Evolutionary conservation across 441 rosid genomes (phyloP), one percentile per base, ranked within the genome.

Genomic region (Adansonia gregorii): DNA sequence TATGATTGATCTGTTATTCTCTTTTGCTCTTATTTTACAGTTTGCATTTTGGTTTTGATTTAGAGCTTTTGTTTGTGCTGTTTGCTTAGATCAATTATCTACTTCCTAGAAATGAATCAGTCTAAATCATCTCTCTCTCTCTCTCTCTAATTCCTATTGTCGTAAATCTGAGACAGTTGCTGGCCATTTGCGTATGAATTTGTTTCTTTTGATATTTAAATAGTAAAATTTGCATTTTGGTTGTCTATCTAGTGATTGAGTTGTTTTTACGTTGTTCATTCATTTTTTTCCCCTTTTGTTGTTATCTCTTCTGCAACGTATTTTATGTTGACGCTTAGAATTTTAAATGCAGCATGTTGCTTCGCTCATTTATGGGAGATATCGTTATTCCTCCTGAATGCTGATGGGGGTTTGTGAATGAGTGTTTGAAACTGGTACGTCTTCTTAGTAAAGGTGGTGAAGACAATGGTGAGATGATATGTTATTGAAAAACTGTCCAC

Each of bases 341-440:
- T 45, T 82, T 68, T 15, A 52, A 68, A 66, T 87, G 86, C 85
- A 84, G 87, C 70, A 39, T 76, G 72, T 76, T 76, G 71, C 71
- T 72, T 56, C 41, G 49, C 70, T 67, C 69, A 72, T 58, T 75
- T 22, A 45, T 64, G 24, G 72, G 71, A 19, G 67, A 59, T 69
- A 55, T 55, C 51, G 58, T 74, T 60, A 1, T 45, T 58, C 58
- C 59, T 45, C 67, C 63, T 49, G 64, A 72, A 49, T 46, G 73
- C 67, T 80, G 78, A 81, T 82, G 83, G 82, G 84, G 39, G 67
- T 63, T 80, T 80, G 87, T 78, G 82, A 83, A 66, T 79, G 83
- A 79, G 81, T 83, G 73, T 77, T 81, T 82, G 80, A 78, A 81
- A 73, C 68, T 82, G 72, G 84, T 78, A 76, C 82, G 82, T 56